phyloP scores from a whole-genome alignment of 306 rosid genomes.

The Sesbania bispinosa region DNA sequence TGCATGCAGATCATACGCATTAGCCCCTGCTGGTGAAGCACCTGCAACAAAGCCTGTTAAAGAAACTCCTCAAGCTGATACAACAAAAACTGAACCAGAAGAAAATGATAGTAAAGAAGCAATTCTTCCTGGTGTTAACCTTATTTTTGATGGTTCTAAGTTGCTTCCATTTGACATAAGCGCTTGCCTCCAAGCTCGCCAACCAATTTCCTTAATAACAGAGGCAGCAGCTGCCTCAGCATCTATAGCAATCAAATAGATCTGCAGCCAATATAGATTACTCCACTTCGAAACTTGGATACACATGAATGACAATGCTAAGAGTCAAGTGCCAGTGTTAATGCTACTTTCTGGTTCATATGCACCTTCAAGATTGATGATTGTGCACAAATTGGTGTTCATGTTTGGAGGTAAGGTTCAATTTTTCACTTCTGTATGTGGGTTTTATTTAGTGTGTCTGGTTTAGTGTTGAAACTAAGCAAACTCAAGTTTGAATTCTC shows the following conservation, averaged over 20 bases:
- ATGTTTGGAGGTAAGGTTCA: conserved; percentile 39
- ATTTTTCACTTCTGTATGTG: neutral
- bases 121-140: conserved; percentile 84
- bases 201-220: conserved; percentile 71
- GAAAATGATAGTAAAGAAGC: conserved; percentile 82
- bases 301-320: conserved; percentile 16
- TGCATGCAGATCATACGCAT: conserved; percentile 73
- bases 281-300: conserved; percentile 3
- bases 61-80: conserved; percentile 44
- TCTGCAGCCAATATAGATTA: conserved; percentile 27
- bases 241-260: conserved; percentile 49
- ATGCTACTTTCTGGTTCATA: conserved; percentile 18
- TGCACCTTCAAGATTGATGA: conserved; percentile 28
- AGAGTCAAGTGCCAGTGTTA: conserved; percentile 12
- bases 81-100: conserved; percentile 56
- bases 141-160: conserved; percentile 84
- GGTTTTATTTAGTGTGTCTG: no score
- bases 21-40: conserved; percentile 52
- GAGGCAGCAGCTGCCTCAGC: conserved; percentile 85
- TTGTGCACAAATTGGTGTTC: conserved; percentile 22
- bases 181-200: conserved; percentile 97
- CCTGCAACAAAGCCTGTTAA: conserved; percentile 55
- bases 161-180: conserved; percentile 86
- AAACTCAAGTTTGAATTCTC: no score
- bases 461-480: no score